phyloP scores from a whole-genome alignment of 2,329 filamentous ascomycete species.

The Penicillium sp. region DNA sequence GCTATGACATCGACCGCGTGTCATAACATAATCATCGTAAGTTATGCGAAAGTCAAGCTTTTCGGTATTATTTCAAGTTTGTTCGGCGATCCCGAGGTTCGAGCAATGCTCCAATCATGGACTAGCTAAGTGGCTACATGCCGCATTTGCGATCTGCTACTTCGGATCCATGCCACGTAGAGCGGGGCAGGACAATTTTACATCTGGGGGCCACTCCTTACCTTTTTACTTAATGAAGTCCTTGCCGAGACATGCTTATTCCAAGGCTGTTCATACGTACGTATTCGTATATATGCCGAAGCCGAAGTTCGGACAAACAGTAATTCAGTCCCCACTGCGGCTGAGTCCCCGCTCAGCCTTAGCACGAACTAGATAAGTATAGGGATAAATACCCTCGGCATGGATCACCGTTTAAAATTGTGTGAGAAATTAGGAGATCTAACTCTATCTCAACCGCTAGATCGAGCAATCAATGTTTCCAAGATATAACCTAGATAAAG shows the following conservation, averaged over 20 bases:
- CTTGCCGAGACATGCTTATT: neutral
- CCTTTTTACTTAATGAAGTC: neutral
- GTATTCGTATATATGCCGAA: neutral
- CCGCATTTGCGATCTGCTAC: neutral
- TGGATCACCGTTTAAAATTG: neutral
- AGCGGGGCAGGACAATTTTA: neutral
- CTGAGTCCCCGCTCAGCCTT: neutral
- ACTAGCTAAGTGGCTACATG: neutral
- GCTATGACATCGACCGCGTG: constrained; percentile 9
- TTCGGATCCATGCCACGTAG: neutral
- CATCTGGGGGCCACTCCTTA: neutral
- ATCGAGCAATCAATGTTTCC: neutral
- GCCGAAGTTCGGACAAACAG: neutral
- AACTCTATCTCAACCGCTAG: neutral
- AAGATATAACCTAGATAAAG: neutral
- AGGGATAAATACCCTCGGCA: neutral
- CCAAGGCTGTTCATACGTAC: neutral
- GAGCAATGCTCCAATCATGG: neutral
- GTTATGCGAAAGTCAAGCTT: neutral
- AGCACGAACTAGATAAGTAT: neutral
- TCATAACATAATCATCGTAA: neutral
- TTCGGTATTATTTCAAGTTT: neutral
- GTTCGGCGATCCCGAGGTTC: neutral
- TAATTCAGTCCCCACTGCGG: neutral
- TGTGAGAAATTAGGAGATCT: neutral